These are phyloP conservation scores for Dactylellina sp. DNA, from an alignment of 2,329 filamentous ascomycete genomes.

Conservation along the genomic window DNA sequence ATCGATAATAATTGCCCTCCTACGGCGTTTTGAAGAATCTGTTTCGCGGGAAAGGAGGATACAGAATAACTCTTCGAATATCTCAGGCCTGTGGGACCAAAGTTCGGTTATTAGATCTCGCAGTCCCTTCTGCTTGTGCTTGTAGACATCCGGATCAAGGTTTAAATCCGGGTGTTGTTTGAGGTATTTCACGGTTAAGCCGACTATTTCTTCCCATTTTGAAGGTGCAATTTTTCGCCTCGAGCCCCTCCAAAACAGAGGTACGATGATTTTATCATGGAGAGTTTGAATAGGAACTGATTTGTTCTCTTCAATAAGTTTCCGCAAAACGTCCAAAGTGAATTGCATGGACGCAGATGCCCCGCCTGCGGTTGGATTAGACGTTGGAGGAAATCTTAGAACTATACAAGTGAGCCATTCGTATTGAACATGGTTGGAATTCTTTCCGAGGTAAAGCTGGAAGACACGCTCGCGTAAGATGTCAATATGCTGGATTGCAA, in stretches of 20 bases:
- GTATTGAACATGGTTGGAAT: not conserved
- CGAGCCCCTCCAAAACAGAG: not conserved
- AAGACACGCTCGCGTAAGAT: not conserved
- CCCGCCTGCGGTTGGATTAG: not conserved
- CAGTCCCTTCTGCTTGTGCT: not conserved
- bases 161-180: not conserved
- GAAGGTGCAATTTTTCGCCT: not conserved
- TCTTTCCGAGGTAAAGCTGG: not conserved
- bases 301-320: not conserved
- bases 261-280: not conserved
- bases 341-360: not conserved
- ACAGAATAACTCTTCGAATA: not conserved
- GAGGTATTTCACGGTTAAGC: not conserved
- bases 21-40: not conserved
- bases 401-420: not conserved
- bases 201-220: not conserved
- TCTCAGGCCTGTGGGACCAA: not conserved
- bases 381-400: not conserved
- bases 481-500: not conserved
- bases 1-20: not conserved
- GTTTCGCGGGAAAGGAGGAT: not conserved
- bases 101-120: not conserved
- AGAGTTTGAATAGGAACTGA: not conserved
- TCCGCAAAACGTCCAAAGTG: not conserved
- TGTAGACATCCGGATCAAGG: not conserved